phyloP scores from a whole-genome alignment of 768 basidiomycete genomes.

The Agrocybe praecox region DNA sequence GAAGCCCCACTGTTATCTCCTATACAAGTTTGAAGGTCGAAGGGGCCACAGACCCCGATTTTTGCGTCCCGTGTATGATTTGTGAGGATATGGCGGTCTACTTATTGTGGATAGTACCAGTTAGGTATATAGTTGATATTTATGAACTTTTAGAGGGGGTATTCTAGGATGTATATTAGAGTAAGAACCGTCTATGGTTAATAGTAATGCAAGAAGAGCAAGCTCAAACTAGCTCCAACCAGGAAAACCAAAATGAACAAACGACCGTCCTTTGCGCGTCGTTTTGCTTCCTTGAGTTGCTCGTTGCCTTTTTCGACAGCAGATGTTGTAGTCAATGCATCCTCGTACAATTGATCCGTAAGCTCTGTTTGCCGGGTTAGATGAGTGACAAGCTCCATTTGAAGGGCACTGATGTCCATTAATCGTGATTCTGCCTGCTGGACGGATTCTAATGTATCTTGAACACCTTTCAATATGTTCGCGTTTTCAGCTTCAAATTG shows the following conservation, averaged over 20 bases:
- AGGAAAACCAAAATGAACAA: conserved; percentile 92
- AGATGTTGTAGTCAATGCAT: conserved; percentile 85
- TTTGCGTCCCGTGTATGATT: neutral
- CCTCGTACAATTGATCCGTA: conserved; percentile 93
- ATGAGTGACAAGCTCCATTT: conserved; percentile 89
- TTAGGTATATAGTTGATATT: neutral
- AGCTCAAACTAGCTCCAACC: conserved; percentile 85
- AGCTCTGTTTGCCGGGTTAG: conserved; percentile 88
- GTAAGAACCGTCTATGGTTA: conserved; percentile 31
- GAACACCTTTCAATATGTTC: conserved; percentile 78
- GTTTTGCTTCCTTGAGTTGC: conserved; percentile 87
- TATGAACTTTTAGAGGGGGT: neutral
- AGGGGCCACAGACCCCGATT: neutral
- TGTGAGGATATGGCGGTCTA: conserved; percentile 10
- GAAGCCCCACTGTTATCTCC: conserved; percentile 56
- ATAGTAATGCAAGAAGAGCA: conserved; percentile 94
- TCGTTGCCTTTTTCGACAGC: conserved; percentile 89
- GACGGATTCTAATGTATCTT: conserved; percentile 86
- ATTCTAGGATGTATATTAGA: conserved; percentile 14
- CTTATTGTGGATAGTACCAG: conserved; percentile 11
- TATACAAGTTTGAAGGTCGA: neutral
- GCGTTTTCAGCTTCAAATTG: conserved; percentile 95
- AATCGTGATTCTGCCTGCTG: conserved; percentile 91
- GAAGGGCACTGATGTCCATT: conserved; percentile 90
- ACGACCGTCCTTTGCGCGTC: conserved; percentile 84